phyloP scores from a whole-genome alignment of 1,139 yeast genomes.

The Wickerhamiella infanticola region DNA sequence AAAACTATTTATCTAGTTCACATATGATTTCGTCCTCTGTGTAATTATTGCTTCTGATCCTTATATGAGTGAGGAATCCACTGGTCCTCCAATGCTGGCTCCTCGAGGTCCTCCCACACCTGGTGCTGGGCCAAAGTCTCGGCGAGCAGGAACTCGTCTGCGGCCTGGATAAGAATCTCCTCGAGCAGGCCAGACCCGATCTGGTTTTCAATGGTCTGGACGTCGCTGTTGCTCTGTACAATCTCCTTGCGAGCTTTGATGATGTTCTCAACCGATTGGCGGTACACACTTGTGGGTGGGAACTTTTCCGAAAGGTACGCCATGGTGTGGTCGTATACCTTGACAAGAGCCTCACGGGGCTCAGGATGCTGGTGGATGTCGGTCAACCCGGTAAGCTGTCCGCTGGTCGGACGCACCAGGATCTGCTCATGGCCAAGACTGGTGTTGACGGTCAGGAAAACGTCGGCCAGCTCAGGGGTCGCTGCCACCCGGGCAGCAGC shows the following conservation, averaged over 20 bases:
- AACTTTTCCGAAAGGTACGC: constrained; percentile 40
- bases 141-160: constrained; percentile 61
- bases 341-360: constrained; percentile 66
- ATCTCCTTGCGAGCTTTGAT: constrained; percentile 54
- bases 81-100: constrained; percentile 27
- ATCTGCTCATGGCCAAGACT: constrained; percentile 26
- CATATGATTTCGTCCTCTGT: background rate
- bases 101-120: constrained; percentile 35
- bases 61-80: constrained; percentile 21
- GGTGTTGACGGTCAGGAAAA: constrained; percentile 13
- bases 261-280: constrained; percentile 59
- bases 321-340: constrained; percentile 58
- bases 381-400: constrained; percentile 61
- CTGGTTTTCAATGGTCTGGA: constrained; percentile 52
- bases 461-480: constrained; percentile 16
- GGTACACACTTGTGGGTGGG: constrained; percentile 59
- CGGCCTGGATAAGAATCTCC: constrained; percentile 69
- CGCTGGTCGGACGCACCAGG: constrained; percentile 48
- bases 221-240: constrained; percentile 48
- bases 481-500: constrained; percentile 14
- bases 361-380: constrained; percentile 69
- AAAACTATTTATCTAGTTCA: too few species aligned
- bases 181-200: constrained; percentile 78
- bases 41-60: constrained; percentile 5
- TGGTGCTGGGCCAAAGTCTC: constrained; percentile 54